Evolutionary conservation across 1,284 basidiomycete genomes (phyloP).

Genomic region (Peniophora sp.): DNA sequence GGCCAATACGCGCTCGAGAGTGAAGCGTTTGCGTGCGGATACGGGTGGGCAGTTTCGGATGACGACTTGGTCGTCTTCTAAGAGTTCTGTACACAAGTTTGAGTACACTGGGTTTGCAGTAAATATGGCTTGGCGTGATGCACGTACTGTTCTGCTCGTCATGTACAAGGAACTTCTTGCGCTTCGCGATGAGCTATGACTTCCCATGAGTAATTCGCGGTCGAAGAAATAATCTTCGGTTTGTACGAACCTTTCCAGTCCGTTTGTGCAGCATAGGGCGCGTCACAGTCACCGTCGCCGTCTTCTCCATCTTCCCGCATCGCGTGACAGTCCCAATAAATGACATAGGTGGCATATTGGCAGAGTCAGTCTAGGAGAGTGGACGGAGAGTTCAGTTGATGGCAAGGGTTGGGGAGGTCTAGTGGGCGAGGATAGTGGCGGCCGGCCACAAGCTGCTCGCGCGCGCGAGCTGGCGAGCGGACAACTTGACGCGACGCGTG

Average conservation of each 20-base stretch:
- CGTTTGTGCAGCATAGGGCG: slow-evolving; percentile 58
- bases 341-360: slow-evolving; percentile 65
- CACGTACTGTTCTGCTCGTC: slow-evolving; percentile 58
- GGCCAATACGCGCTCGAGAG: slow-evolving; percentile 52
- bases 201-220: neutral
- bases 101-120: slow-evolving; percentile 2
- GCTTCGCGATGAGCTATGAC: slow-evolving; percentile 55
- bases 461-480: too few relatives aligned
- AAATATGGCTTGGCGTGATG: neutral
- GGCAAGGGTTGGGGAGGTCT: neutral
- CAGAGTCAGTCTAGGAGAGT: neutral
- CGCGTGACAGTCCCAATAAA: slow-evolving; percentile 69
- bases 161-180: slow-evolving; percentile 70
- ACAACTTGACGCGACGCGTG: too few relatives aligned
- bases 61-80: slow-evolving; percentile 57
- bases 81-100: slow-evolving; percentile 36
- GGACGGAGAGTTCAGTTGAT: too few relatives aligned
- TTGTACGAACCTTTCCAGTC: slow-evolving; percentile 56
- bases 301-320: slow-evolving; percentile 74
- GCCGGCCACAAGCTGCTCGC: too few relatives aligned
- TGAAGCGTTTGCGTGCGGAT: slow-evolving; percentile 70
- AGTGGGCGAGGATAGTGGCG: neutral
- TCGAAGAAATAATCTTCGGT: neutral
- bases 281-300: slow-evolving; percentile 71
- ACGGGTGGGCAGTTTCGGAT: slow-evolving; percentile 75